phyloP scores from a whole-genome alignment of 805 yeast species.

The Clavispora carvajalis region DNA sequence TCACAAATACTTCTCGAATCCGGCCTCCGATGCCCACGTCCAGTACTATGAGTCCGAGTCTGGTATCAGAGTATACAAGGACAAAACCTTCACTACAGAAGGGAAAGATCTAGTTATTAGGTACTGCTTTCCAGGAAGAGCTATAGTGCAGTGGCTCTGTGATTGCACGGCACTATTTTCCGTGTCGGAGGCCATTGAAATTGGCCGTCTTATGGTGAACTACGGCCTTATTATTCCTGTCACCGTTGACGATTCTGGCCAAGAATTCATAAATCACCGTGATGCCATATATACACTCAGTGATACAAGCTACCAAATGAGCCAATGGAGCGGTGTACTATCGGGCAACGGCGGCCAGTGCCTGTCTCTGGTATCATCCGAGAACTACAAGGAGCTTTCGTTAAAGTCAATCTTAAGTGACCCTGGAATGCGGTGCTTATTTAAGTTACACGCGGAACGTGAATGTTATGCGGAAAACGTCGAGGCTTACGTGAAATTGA shows the following conservation, averaged over 20 bases:
- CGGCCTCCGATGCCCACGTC: constrained; percentile 74
- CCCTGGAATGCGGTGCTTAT: constrained; percentile 70
- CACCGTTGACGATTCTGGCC: constrained; percentile 23
- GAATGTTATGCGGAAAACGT: constrained; percentile 72
- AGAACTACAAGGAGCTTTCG: background rate
- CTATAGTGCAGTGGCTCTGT: constrained; percentile 79
- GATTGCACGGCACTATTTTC: constrained; percentile 77
- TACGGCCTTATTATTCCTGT: constrained; percentile 45
- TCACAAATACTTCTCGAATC: constrained; percentile 78
- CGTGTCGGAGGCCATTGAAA: constrained; percentile 45
- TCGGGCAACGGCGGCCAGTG: no score
- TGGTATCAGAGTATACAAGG: constrained; percentile 59
- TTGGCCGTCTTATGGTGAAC: constrained; percentile 47
- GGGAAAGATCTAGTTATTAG: constrained; percentile 20
- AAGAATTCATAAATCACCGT: constrained; percentile 26
- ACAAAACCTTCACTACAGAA: constrained; percentile 29
- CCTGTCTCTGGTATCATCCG: no score
- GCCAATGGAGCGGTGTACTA: constrained; percentile 32
- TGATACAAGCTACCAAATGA: constrained; percentile 35
- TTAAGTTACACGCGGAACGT: constrained; percentile 57
- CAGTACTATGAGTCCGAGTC: constrained; percentile 68
- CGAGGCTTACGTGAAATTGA: constrained; percentile 62
- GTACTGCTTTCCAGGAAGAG: constrained; percentile 67
- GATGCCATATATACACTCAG: constrained; percentile 42
- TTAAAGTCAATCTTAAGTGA: constrained; percentile 51